Percentiles rank a stretch among this genome's conserved stretches.
These are phyloP conservation scores for Aspergillus saccharolyticus DNA, from an alignment of 495 filamentous ascomycete species.

Conservation along the genomic window DNA sequence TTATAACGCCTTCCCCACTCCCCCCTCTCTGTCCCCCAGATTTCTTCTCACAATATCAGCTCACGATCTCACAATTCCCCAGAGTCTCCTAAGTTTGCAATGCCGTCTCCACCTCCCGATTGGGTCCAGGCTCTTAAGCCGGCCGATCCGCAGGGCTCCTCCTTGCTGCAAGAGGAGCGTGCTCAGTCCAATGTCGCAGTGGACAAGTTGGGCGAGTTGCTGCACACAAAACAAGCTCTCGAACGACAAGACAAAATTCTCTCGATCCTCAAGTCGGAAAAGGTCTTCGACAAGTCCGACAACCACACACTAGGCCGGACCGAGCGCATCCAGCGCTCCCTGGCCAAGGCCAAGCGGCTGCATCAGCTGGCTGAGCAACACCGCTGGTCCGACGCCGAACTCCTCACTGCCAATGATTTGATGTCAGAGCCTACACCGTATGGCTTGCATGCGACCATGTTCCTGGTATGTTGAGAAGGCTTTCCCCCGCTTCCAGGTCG, in stretches of 20 bases:
- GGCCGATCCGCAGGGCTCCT: conserved; percentile 53
- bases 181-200: conserved; percentile 54
- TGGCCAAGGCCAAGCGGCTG: conserved; percentile 61
- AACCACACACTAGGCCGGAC: conserved; percentile 62
- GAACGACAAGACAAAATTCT: conserved; percentile 50
- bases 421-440: conserved; percentile 65
- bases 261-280: conserved; percentile 50
- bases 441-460: conserved; percentile 63
- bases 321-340: conserved; percentile 57
- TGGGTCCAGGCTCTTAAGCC: conserved; percentile 65
- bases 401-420: conserved; percentile 52
- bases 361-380: conserved; percentile 57
- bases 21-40: conserved; percentile 5
- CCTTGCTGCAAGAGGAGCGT: conserved; percentile 56
- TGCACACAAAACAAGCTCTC: conserved; percentile 54
- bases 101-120: conserved; percentile 46
- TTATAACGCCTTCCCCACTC: background rate
- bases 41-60: conserved; percentile 6
- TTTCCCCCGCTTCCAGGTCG: background rate
- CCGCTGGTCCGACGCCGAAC: conserved; percentile 60
- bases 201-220: conserved; percentile 54
- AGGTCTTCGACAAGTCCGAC: conserved; percentile 64
- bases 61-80: no score
- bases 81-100: conserved; percentile 8
- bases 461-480: conserved; percentile 41